Base-by-base conservation (phyloP, 164 flowering plant species). In the Cinnamomum chago region DNA sequence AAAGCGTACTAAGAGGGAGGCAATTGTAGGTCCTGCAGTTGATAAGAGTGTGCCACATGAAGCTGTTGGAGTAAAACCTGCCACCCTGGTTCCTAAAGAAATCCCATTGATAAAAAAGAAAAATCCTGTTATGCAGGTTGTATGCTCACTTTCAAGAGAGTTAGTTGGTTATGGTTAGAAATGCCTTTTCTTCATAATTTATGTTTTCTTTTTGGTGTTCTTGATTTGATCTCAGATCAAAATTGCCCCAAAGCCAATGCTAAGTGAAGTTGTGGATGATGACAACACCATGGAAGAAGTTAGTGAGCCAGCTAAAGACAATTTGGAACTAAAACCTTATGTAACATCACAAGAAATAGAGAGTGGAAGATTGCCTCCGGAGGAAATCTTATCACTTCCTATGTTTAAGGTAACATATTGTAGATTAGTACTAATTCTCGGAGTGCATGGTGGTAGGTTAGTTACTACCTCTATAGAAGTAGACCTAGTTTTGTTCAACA, bases 331-430 rank as follows among this genome's bases (percentile, higher is more conserved):
- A 35, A 84, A 76, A 76, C 79, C 82, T 47, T 91, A 47, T 86
- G 91, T 87, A 65, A 88, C 91, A 51, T 79, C 78, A 47, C 93
- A 92, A 80, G 97, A 94, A 72, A 77, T 94, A 74, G 85, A 90
- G 73, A 82, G 77, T 50, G 94, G 94, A 70, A 92, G 86, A 86
- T 82, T 96, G 85, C 95, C 97, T 72, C 94, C 95, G 2, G 98
- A 94, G 83, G 98, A 96, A 75, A 88, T 94, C 71, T 78, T 96
- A 66, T 94, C 99, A 50, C 97, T 94, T 79, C 98, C 98, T 33
- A 91, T 86, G 96, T 96, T 94, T 76, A 96, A 96, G 99, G 99
- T 95, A 83, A 40, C 60, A 20, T 55, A 15, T 55, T 55, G 20
- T 55, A 55, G 60, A 15, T 55, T 55, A 15, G n/a, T 55, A 14